Evolutionary conservation across 2,329 filamentous ascomycete species (phyloP).

Genomic region (Didymella pomorum): DNA sequence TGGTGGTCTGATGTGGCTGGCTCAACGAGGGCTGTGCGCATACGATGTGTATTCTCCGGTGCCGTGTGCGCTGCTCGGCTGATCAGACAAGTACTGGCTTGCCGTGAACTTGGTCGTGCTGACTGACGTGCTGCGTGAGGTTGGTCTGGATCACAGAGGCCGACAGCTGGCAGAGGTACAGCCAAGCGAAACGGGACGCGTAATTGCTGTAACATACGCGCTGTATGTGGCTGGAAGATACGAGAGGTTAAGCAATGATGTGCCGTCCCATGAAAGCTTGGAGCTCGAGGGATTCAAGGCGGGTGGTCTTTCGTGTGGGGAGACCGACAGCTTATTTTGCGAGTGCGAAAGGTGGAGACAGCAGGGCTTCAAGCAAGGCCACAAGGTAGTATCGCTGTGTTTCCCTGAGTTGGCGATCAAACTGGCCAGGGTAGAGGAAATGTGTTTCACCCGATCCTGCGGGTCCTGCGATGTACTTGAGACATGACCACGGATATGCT

Average conservation of each 20-base stretch:
- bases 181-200: neutral
- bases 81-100: neutral
- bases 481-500: constrained; percentile 2
- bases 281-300: neutral
- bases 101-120: neutral
- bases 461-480: constrained; percentile 9
- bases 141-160: neutral
- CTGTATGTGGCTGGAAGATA: neutral
- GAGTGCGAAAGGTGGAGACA: neutral
- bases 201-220: neutral
- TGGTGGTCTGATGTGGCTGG: neutral
- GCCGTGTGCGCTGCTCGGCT: neutral
- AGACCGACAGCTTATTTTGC: neutral
- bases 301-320: neutral
- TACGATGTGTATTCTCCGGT: neutral
- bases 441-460: constrained; percentile 12
- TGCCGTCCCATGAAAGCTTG: constrained; percentile 6
- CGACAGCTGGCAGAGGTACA: neutral
- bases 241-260: constrained; percentile 4
- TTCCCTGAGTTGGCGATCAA: constrained; percentile 6
- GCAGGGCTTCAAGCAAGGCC: neutral
- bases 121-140: neutral
- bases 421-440: neutral
- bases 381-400: neutral
- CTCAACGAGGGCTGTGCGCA: neutral